Evolutionary conservation across 2,329 filamentous ascomycete species (phyloP), one percentile per base, ranked within the genome.

Genomic region (Alternaria alternata): DNA sequence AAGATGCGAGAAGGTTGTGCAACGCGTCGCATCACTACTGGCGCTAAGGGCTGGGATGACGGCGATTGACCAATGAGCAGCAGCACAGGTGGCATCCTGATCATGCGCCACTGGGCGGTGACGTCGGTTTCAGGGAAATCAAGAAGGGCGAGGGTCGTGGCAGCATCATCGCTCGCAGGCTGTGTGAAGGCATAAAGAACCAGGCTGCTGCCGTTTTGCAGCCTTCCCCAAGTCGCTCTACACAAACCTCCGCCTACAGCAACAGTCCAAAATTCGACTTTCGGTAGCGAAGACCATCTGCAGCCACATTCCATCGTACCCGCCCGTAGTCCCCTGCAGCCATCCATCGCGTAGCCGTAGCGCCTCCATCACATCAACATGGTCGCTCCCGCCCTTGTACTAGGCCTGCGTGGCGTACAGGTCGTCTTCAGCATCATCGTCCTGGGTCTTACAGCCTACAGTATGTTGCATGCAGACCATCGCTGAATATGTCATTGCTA

Each of bases 361-460:
- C 46, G 46, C 46, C 46, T 36, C 14, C 36, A 26, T 30, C 3
- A 16, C n/a, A 49, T 22, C 49, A 68, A 63, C 30, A 72, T 72
- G 69, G 63, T 71, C 26, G 61, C 68, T 61, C 68, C 69, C 24
- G 67, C 65, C 32, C 59, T 88, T 68, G 82, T 88, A 48, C 81
- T 88, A 68, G 87, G 89, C 51, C 81, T 91, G 65, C 91, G 93
- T 74, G 83, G 86, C 65, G 83, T 87, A 42, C 89, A 94, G 70
- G 85, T 84, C 11, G 65, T 94, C 52, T 87, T 96, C 69, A 84
- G 88, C 57, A 84, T 96, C 68, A 89, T 96, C 70, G 87, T 93
- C 70, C 85, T 96, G 12, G 92, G 90, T 36, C 79, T 95, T 28
- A 89, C 87, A n/a, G 90, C 87, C 53, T 93, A 94, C 74, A 81